These are phyloP conservation scores for Strobilomyces confusus DNA, from an alignment of 768 basidiomycete genomes.

Conservation along the genomic window DNA sequence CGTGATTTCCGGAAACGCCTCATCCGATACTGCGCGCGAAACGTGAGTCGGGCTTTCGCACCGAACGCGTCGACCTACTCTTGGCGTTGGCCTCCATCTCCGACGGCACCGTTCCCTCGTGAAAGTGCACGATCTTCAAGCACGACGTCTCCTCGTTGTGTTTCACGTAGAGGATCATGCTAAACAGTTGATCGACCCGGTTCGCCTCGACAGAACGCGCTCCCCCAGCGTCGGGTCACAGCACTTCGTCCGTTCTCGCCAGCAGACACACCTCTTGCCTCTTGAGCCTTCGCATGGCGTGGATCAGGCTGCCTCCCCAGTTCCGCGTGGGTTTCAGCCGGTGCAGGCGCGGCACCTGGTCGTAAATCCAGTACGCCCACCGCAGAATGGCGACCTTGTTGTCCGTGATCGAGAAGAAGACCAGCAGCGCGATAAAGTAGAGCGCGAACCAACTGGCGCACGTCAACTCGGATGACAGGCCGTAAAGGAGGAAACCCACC, in stretches of 20 bases:
- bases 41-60: background rate
- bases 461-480: background rate
- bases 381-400: slow-evolving; percentile 53
- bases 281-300: slow-evolving; percentile 43
- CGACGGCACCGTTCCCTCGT: slow-evolving; percentile 54
- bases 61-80: slow-evolving; percentile 36
- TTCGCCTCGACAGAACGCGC: background rate
- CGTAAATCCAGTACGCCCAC: slow-evolving; percentile 58
- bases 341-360: slow-evolving; percentile 53
- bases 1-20: slow-evolving; percentile 63
- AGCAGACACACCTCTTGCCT: slow-evolving; percentile 57
- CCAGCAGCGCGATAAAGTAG: slow-evolving; percentile 51
- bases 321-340: slow-evolving; percentile 32
- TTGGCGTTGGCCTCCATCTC: slow-evolving; percentile 73
- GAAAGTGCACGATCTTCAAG: slow-evolving; percentile 67
- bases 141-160: slow-evolving; percentile 68
- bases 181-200: slow-evolving; percentile 63
- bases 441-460: slow-evolving; percentile 54
- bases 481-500: slow-evolving; percentile 34
- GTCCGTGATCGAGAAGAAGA: slow-evolving; percentile 46
- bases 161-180: slow-evolving; percentile 61
- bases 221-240: background rate
- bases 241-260: slow-evolving; percentile 65
- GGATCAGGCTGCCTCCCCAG: slow-evolving; percentile 43
- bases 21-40: slow-evolving; percentile 47